Evolutionary conservation across 2,329 filamentous ascomycete genomes (phyloP), one percentile per base, ranked within the genome.

Genomic region (Macrophomina tecta): DNA sequence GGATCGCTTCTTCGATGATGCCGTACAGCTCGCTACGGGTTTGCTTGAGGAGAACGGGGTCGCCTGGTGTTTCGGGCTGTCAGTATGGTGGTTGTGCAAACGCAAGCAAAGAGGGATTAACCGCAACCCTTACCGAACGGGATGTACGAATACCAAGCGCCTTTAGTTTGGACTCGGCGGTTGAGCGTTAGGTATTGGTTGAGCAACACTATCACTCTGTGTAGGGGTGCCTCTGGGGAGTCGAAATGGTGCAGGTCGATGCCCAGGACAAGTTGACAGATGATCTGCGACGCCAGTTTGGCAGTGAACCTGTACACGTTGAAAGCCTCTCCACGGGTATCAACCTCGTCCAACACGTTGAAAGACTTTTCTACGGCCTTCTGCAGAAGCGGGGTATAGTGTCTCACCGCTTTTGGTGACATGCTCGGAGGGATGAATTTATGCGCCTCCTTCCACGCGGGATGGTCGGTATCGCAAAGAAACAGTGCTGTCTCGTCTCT

Each of bases 341-440:
- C 46, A 23, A 51, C n/a, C 46, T 23, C 46, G 46, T 51, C 46
- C n/a, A 51, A 23, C n/a, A 51, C 46, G n/a, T n/a, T n/a, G 46
- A 51, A 51, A 11, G 23, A 23, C 8, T n/a, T 23, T 2, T 23
- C n/a, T 11, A 23, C 46, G 46, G 46, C 46, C 46, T 23, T 3
- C 18, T 51, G 46, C 46, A 51, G n/a, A 11, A 51, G 46, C 46
- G 46, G 46, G n/a, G 46, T 51, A 23, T 51, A 23, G 46, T 51
- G 46, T 11, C n/a, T 23, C 2, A 51, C 46, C n/a, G 46, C 46
- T n/a, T 23, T n/a, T 23, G 46, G 46, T 23, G 46, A 51, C n/a
- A 51, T n/a, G 46, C n/a, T 23, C n/a, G 46, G 46, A n/a, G 46
- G 46, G n/a, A 51, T 23, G 46, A 51, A 51, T 28, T 51, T 51